phyloP scores from a whole-genome alignment of 2,329 filamentous ascomycete genomes.

The Zarea fungicola region DNA sequence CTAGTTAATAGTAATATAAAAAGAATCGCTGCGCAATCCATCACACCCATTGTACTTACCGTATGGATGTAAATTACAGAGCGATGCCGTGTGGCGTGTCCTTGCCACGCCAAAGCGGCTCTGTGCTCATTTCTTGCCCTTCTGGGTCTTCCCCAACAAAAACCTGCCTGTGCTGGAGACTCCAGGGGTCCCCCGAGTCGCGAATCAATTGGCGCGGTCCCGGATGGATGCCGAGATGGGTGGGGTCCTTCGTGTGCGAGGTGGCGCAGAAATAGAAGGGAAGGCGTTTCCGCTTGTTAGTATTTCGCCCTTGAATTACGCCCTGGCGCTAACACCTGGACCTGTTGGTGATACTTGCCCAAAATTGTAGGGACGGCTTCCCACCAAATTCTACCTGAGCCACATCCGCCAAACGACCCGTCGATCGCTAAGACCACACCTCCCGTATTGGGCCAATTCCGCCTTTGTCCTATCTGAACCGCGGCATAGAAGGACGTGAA shows the following conservation, averaged over 20 bases:
- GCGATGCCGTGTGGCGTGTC: too few species aligned
- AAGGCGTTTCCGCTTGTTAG: neutral
- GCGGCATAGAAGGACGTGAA: too few species aligned
- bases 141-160: constrained; percentile 9
- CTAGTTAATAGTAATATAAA: too few species aligned
- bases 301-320: too few species aligned
- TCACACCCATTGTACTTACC: too few species aligned
- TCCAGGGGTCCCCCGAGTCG: neutral
- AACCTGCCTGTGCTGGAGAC: neutral
- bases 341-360: neutral
- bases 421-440: neutral
- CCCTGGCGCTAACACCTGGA: neutral
- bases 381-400: neutral
- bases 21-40: too few species aligned
- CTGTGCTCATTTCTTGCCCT: neutral
- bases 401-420: neutral
- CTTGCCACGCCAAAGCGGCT: too few species aligned
- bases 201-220: constrained; percentile 11
- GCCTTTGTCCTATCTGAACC: neutral
- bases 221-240: constrained; percentile 10
- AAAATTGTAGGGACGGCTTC: neutral
- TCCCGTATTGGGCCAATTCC: neutral
- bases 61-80: too few species aligned
- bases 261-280: neutral
- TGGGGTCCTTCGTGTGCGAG: constrained; percentile 12